Conservation (phyloP, 2,329 filamentous ascomycete species). For the Furcasterigmium sp. region DNA sequence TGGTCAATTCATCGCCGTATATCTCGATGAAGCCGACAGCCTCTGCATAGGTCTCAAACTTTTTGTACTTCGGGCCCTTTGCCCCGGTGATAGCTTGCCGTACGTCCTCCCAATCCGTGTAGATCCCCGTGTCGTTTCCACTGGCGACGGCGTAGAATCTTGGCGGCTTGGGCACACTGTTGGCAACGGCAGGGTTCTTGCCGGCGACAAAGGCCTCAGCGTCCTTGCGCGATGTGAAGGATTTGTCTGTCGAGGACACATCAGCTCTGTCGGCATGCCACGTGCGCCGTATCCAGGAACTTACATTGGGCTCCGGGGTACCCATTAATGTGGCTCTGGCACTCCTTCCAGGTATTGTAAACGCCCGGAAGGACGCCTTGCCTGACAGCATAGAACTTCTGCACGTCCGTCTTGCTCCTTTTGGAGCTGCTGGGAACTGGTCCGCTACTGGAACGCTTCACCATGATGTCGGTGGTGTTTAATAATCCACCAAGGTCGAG, state of each 20-base stretch:
- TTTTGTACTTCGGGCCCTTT: conserved; percentile 65
- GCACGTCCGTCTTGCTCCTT: conserved; percentile 43
- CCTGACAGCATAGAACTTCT: conserved; percentile 61
- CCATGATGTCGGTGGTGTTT: no score
- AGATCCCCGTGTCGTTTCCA: conserved; percentile 54
- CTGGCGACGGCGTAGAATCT: conserved; percentile 58
- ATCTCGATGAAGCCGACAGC: conserved; percentile 70
- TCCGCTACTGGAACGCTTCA: no score
- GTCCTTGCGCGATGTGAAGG: conserved; percentile 66
- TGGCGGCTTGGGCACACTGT: conserved; percentile 33
- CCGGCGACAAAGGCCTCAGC: conserved; percentile 74
- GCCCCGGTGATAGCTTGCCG: conserved; percentile 69
- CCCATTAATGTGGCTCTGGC: conserved; percentile 54
- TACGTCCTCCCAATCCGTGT: conserved; percentile 62
- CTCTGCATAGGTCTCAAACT: conserved; percentile 62
- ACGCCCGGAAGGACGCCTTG: conserved; percentile 53
- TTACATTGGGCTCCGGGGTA: conserved; percentile 63
- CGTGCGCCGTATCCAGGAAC: conserved; percentile 23
- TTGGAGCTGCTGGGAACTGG: conserved; percentile 19
- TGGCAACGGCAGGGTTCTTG: conserved; percentile 32
- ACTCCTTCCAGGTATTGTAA: conserved; percentile 58
- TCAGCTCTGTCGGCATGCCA: background rate
- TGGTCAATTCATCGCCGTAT: conserved; percentile 37
- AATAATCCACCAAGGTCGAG: no score
- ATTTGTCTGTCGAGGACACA: conserved; percentile 58